phyloP scores from a whole-genome alignment of 2,329 filamentous ascomycete genomes.

The Colletotrichum liriopes region DNA sequence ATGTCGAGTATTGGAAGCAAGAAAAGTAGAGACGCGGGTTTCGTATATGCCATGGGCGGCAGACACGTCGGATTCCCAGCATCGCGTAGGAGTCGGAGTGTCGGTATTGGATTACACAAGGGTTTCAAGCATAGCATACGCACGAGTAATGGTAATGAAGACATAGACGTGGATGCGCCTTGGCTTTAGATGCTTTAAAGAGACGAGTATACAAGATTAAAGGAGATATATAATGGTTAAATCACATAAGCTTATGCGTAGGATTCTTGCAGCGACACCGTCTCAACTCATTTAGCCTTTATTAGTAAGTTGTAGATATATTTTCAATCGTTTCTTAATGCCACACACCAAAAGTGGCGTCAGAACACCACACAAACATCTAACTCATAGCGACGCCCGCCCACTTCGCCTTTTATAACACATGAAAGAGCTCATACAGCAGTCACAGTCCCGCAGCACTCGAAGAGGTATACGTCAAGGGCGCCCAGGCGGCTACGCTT shows the following conservation, averaged over 20 bases:
- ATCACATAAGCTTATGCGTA: neutral
- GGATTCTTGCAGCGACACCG: no score
- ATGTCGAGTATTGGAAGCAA: neutral
- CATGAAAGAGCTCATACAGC: no score
- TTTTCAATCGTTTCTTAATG: no score
- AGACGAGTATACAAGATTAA: neutral
- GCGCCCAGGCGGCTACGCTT: no score
- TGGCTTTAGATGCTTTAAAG: neutral
- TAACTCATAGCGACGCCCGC: no score
- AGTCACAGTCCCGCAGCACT: no score
- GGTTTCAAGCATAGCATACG: neutral
- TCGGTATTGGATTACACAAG: neutral
- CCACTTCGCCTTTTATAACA: no score
- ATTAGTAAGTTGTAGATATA: no score
- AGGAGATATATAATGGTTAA: neutral
- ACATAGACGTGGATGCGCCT: neutral
- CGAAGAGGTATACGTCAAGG: no score
- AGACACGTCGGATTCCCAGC: constrained; percentile 12
- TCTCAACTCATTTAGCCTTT: no score
- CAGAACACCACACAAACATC: no score
- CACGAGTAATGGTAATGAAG: constrained; percentile 23
- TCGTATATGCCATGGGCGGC: constrained; percentile 7
- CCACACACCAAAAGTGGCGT: no score
- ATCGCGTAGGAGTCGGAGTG: constrained; percentile 29
- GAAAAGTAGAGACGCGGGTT: neutral